A percentile compares a stretch with the other conserved stretches of the same genome.
Conservation (phyloP, 148 eudicot genomes). For the Persicaria maculosa region DNA sequence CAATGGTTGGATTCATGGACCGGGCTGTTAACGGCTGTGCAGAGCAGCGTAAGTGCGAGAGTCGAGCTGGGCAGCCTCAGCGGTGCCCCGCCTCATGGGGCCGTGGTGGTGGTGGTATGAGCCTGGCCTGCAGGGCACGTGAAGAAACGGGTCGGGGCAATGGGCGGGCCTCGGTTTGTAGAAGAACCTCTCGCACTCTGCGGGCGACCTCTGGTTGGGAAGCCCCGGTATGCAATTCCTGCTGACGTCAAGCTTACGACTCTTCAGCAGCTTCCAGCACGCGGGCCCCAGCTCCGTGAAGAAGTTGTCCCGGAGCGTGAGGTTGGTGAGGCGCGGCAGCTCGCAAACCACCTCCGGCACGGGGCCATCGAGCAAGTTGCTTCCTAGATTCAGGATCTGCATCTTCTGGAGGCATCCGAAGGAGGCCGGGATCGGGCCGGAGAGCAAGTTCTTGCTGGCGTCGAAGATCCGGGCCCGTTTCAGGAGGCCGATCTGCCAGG, state of each 20-base stretch:
- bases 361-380: conserved; percentile 54
- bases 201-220: background rate
- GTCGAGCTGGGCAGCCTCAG: background rate
- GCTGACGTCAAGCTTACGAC: conserved; percentile 3
- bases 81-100: background rate
- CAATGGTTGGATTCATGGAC: too few species aligned
- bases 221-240: conserved; percentile 1
- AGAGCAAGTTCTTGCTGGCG: conserved; percentile 21
- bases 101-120: background rate
- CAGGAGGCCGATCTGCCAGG: conserved; percentile 27
- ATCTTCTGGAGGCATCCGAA: conserved; percentile 45
- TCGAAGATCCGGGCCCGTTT: conserved; percentile 5
- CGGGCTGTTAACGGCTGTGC: background rate
- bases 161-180: background rate
- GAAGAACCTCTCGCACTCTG: background rate
- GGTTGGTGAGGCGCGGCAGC: conserved; percentile 55
- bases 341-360: conserved; percentile 47
- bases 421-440: conserved; percentile 44
- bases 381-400: conserved; percentile 60
- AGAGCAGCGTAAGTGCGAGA: background rate
- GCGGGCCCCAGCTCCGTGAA: conserved; percentile 37
- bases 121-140: background rate
- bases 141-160: background rate
- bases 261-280: background rate
- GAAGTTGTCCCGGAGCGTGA: conserved; percentile 60